Conservation (phyloP, 192 early-diverging fungal species). For the Entophlyctis luteolus region DNA sequence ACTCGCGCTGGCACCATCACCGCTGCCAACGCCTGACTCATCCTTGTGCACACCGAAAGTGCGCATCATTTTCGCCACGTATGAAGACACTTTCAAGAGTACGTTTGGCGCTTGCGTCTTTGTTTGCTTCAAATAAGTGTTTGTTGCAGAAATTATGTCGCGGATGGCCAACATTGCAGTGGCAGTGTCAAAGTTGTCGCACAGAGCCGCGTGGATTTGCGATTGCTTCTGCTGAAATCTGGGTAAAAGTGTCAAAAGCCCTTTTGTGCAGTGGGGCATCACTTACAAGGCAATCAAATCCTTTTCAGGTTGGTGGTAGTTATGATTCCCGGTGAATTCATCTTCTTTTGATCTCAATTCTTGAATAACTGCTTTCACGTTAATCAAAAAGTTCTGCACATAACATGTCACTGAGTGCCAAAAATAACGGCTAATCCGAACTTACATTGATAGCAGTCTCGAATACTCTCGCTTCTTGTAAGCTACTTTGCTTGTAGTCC, state of each 20-base stretch:
- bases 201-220: slow-evolving; percentile 77
- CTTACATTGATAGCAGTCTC: slow-evolving; percentile 74
- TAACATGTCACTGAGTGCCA: not conserved
- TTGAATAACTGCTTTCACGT: slow-evolving; percentile 70
- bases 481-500: slow-evolving; percentile 73
- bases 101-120: slow-evolving; percentile 65
- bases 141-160: slow-evolving; percentile 71
- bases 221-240: slow-evolving; percentile 64
- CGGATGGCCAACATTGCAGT: slow-evolving; percentile 74
- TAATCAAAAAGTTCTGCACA: slow-evolving; percentile 83
- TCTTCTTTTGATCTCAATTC: slow-evolving; percentile 53
- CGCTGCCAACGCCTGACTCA: slow-evolving; percentile 58
- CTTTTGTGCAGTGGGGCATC: not conserved
- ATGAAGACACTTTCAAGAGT: slow-evolving; percentile 73
- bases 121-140: slow-evolving; percentile 65
- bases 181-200: slow-evolving; percentile 90
- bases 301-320: slow-evolving; percentile 66
- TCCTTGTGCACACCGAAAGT: slow-evolving; percentile 77
- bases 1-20: not conserved
- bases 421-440: not conserved
- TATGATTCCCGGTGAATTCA: slow-evolving; percentile 67
- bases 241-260: not conserved
- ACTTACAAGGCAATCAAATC: slow-evolving; percentile 59
- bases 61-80: slow-evolving; percentile 75
- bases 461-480: slow-evolving; percentile 72